Base-by-base conservation (phyloP, 1,284 basidiomycete species). In the Grifola frondosa region DNA sequence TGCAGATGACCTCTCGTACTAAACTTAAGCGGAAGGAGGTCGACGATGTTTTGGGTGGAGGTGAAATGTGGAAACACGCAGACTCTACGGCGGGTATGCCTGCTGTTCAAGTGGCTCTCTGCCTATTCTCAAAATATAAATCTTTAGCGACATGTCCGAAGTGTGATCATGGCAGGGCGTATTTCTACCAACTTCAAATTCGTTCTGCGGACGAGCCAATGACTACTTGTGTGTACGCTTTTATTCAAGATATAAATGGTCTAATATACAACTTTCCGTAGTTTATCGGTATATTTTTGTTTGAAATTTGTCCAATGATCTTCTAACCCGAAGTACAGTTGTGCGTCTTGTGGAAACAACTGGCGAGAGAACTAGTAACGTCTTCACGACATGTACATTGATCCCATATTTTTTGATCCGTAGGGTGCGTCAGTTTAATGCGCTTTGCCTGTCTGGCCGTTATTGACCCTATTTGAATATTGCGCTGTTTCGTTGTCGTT, bases 171-270 rank as follows among this genome's bases (percentile, higher is more conserved):
- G 78, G 80, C 29, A 74, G 85, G 44, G 93, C 96, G 6, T 98
- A 96, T 68, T 99, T 91, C 67, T 92, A 95, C 66, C 94, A 97
- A 69, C 71, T 98, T 15, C 96, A 99, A 66, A 99, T 98, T 54
- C 74, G 96, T 25, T 95, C 91, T 57, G 96, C 96, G 0, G 94
- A 97, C 64, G 94, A 97, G 62, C 94, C 94, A 6, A 95, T 94
- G 89, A 97, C 94, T 7, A 97, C 90, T 1, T 97, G 94, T 90
- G 75, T 69, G 90, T 80, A 30, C 36, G 34, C 34, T 37, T 32
- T 47, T 37, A 11, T 56, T 46, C 24, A 12, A 33, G 7, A 31
- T 37, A 29, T 36, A 33, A 12, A 36, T 37, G 24, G 38, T 30
- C 50, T 44, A 11, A 52, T 35, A 3, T 25, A 24, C 17, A 28